Percentiles rank a stretch among this genome's conserved stretches.
Conservation (phyloP, 495 filamentous ascomycete species). For the Collariella sp. region DNA sequence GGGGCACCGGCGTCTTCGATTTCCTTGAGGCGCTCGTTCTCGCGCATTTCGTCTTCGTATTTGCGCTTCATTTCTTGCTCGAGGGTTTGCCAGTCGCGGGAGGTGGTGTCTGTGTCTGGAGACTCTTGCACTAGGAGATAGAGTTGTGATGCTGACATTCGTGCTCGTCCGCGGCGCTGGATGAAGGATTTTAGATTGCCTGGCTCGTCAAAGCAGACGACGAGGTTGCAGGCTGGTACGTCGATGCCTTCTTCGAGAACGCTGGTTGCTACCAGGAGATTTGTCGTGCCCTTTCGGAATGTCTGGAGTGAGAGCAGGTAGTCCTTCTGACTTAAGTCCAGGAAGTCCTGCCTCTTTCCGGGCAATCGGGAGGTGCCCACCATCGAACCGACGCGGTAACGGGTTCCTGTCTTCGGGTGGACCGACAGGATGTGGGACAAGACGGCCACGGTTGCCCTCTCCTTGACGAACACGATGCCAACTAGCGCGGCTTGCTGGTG, state of each 20-base stretch:
- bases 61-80: conserved; percentile 65
- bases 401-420: conserved; percentile 48
- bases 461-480: conserved; percentile 72
- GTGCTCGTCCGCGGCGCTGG: conserved; percentile 77
- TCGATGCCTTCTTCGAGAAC: conserved; percentile 93
- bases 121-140: conserved; percentile 48
- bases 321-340: conserved; percentile 50
- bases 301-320: conserved; percentile 53
- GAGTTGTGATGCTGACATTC: conserved; percentile 62
- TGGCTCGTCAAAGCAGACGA: conserved; percentile 77
- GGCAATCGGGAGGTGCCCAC: conserved; percentile 58
- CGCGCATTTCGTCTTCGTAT: conserved; percentile 63
- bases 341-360: conserved; percentile 44
- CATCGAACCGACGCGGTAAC: conserved; percentile 56
- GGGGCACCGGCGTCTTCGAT: conserved; percentile 45
- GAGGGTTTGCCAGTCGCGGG: conserved; percentile 49
- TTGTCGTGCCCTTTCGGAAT: conserved; percentile 60
- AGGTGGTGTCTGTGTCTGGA: conserved; percentile 13
- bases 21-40: conserved; percentile 36
- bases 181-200: conserved; percentile 77
- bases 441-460: conserved; percentile 60
- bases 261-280: conserved; percentile 74
- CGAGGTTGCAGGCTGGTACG: conserved; percentile 72
- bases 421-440: conserved; percentile 56
- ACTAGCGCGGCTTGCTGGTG: conserved; percentile 40